A percentile compares a stretch with the other conserved stretches of the same genome.
phyloP scores from a whole-genome alignment of 345 rosid genomes.

The Aurinia saxatilis region DNA sequence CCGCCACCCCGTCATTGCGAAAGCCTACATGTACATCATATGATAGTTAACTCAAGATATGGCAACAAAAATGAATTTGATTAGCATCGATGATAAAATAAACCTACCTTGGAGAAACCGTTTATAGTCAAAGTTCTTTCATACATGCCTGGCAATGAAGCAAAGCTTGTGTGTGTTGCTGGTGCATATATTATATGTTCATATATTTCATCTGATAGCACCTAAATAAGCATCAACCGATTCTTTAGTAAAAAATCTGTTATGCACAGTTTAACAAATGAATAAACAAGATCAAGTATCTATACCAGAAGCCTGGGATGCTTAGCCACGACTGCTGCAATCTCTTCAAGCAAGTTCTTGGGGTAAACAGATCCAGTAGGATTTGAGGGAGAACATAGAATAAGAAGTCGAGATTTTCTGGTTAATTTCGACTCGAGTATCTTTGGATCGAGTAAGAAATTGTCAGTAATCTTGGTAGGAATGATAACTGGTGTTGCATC shows the following conservation, averaged over 20 bases:
- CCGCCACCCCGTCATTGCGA: conserved; percentile 99
- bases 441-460: conserved; percentile 85
- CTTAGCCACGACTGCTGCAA: conserved; percentile 74
- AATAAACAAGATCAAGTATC: not conserved
- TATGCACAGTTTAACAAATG: not conserved
- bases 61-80: not conserved
- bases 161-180: conserved; percentile 87
- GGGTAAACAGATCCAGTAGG: conserved; percentile 99
- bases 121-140: conserved; percentile 92
- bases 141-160: conserved; percentile 91
- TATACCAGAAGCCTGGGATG: conserved; percentile 95
- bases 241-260: not conserved
- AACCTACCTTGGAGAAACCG: conserved; percentile 89
- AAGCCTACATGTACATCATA: conserved; percentile 47
- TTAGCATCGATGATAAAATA: not conserved
- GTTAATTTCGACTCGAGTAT: conserved; percentile 61
- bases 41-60: too few relatives aligned
- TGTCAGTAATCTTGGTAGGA: conserved; percentile 68
- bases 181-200: conserved; percentile 98
- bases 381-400: conserved; percentile 93
- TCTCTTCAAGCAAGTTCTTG: conserved; percentile 77
- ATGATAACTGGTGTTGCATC: conserved; percentile 91
- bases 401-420: conserved; percentile 81
- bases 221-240: too few relatives aligned
- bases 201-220: conserved; percentile 91